phyloP scores from a whole-genome alignment of 23 red algal genomes.

The Gracilaria caudata region DNA sequence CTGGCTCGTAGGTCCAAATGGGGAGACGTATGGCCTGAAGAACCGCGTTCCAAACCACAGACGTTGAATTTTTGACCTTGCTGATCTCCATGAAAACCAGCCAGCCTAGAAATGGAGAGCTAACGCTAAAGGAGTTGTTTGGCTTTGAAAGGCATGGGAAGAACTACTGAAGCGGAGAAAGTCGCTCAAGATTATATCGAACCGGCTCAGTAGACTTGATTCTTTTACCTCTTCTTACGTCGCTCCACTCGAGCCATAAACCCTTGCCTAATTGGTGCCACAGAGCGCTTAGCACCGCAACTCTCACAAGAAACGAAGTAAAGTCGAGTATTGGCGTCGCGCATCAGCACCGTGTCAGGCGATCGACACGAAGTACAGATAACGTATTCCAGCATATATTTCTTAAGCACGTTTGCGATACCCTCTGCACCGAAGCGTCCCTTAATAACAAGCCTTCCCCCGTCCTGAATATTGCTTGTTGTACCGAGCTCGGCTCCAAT shows the following conservation, averaged over 20 bases:
- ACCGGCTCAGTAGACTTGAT: not conserved
- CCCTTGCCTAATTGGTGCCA: conserved; percentile 91
- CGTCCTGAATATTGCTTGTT: conserved; percentile 90
- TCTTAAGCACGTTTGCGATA: conserved; percentile 91
- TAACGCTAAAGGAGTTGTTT: not conserved
- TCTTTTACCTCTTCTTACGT: conserved; percentile 73
- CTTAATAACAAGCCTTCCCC: conserved; percentile 91
- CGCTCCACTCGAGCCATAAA: conserved; percentile 90
- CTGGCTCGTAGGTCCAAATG: conserved; percentile 41
- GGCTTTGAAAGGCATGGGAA: not conserved
- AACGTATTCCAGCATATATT: conserved; percentile 95
- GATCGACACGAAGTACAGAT: conserved; percentile 88
- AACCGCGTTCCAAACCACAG: conserved; percentile 32
- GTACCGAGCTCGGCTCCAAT: conserved; percentile 97
- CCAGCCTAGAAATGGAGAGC: not conserved
- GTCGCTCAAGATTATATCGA: not conserved
- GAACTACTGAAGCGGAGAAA: not conserved
- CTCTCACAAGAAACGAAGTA: conserved; percentile 98
- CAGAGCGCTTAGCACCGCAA: conserved; percentile 95
- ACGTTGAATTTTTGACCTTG: conserved; percentile 44
- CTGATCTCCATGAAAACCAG: not conserved
- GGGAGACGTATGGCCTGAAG: conserved; percentile 62
- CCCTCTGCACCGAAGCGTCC: conserved; percentile 89
- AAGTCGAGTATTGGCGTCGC: conserved; percentile 95
- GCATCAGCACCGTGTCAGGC: conserved; percentile 94